Evolutionary conservation across 2,329 filamentous ascomycete genomes (phyloP).

Genomic region (Balansia obtecta): DNA sequence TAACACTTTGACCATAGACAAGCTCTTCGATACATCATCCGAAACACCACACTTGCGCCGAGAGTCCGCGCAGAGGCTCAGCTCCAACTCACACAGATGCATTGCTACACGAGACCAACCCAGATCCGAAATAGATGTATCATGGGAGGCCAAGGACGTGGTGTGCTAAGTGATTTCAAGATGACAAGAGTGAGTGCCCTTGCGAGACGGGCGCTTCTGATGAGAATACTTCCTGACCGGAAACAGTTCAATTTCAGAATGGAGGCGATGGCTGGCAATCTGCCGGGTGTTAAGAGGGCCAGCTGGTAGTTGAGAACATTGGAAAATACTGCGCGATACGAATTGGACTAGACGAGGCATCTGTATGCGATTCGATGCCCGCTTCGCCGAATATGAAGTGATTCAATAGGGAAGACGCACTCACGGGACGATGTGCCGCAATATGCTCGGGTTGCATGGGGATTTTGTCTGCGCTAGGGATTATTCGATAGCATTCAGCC

Average conservation of each 20-base stretch:
- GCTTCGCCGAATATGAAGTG: neutral
- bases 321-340: neutral
- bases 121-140: slow-evolving; percentile 93
- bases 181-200: slow-evolving; percentile 64
- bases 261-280: slow-evolving; percentile 70
- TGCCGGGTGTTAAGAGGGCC: slow-evolving; percentile 91
- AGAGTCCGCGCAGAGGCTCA: slow-evolving; percentile 83
- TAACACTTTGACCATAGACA: slow-evolving; percentile 43
- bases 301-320: slow-evolving; percentile 58
- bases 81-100: slow-evolving; percentile 88
- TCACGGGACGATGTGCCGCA: neutral
- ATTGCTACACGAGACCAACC: slow-evolving; percentile 84
- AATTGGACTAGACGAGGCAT: neutral
- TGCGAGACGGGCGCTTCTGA: too few relatives aligned
- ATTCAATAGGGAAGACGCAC: neutral
- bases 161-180: slow-evolving; percentile 88
- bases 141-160: slow-evolving; percentile 76
- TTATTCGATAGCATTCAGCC: too few relatives aligned
- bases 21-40: slow-evolving; percentile 84
- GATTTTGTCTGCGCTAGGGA: too few relatives aligned
- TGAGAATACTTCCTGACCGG: slow-evolving; percentile 13
- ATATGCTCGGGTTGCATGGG: too few relatives aligned
- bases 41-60: slow-evolving; percentile 75
- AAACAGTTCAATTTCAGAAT: slow-evolving; percentile 81
- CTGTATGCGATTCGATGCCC: neutral